Percentiles rank a stretch among this genome's conserved stretches.
Conservation (phyloP, 2,329 filamentous ascomycete species). For the Phymatotrichopsis omnivora region DNA sequence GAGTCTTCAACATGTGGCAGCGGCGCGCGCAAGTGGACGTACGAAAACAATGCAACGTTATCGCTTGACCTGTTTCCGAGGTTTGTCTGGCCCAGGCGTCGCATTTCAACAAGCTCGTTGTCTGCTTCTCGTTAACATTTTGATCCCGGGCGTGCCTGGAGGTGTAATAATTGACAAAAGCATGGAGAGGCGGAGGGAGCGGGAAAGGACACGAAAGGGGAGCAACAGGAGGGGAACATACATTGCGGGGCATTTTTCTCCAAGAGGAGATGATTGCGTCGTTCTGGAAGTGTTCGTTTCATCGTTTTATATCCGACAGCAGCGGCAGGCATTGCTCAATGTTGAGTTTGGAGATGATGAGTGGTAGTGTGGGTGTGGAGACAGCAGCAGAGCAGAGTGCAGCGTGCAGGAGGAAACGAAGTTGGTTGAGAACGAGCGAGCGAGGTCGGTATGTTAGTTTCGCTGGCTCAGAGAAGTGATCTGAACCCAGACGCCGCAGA, state of each 20-base stretch:
- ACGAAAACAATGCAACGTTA: slow-evolving; percentile 79
- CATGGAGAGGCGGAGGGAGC: slow-evolving; percentile 15
- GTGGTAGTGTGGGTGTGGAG: slow-evolving; percentile 3
- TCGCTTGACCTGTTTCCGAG: slow-evolving; percentile 61
- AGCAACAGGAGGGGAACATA: slow-evolving; percentile 41
- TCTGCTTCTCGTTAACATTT: slow-evolving; percentile 42
- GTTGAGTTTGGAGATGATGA: not conserved
- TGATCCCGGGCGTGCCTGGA: too few relatives aligned
- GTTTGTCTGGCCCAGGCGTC: slow-evolving; percentile 86
- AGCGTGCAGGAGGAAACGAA: slow-evolving; percentile 1
- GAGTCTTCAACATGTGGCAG: slow-evolving; percentile 74
- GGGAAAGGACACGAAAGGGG: slow-evolving; percentile 21
- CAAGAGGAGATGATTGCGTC: slow-evolving; percentile 57
- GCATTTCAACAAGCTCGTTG: slow-evolving; percentile 65
- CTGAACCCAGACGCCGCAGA: too few relatives aligned
- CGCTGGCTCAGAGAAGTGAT: too few relatives aligned
- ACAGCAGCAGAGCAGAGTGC: not conserved
- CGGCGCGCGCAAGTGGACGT: slow-evolving; percentile 87
- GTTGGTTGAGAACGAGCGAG: slow-evolving; percentile 2
- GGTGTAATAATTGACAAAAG: too few relatives aligned
- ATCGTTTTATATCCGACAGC: slow-evolving; percentile 21
- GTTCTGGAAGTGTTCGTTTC: slow-evolving; percentile 45
- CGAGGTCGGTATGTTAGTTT: too few relatives aligned
- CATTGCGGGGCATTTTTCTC: slow-evolving; percentile 47
- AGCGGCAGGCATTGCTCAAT: slow-evolving; percentile 16